phyloP scores from a whole-genome alignment of 768 basidiomycete species.

The Rhodotorula paludigena region DNA sequence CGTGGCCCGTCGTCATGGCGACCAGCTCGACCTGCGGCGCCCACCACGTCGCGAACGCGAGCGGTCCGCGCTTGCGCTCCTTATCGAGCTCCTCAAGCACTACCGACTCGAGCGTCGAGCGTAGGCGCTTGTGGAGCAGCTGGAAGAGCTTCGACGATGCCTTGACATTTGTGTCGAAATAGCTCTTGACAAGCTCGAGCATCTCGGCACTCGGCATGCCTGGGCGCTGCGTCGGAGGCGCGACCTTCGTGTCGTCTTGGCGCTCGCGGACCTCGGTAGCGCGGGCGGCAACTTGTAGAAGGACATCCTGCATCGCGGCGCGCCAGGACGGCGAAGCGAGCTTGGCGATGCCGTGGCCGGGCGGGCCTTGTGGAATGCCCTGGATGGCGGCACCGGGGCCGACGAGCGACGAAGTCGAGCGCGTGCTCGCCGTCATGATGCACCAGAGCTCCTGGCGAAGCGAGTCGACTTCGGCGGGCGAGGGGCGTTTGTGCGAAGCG shows the following conservation, averaged over 20 bases:
- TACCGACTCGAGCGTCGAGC: slow-evolving; percentile 9
- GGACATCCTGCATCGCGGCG: slow-evolving; percentile 59
- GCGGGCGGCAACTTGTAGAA: slow-evolving; percentile 69
- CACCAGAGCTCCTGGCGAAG: slow-evolving; percentile 73
- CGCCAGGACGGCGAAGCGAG: slow-evolving; percentile 51
- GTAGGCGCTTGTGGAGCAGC: slow-evolving; percentile 30
- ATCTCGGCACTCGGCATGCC: slow-evolving; percentile 12
- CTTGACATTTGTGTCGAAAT: slow-evolving; percentile 33
- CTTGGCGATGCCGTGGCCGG: slow-evolving; percentile 27
- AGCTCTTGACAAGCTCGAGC: slow-evolving; percentile 23
- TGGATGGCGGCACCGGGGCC: background rate
- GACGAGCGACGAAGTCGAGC: slow-evolving; percentile 7
- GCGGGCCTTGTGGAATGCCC: slow-evolving; percentile 21
- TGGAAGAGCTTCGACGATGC: slow-evolving; percentile 27
- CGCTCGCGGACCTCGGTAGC: slow-evolving; percentile 46
- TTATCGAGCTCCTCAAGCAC: slow-evolving; percentile 23
- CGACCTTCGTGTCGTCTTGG: slow-evolving; percentile 6
- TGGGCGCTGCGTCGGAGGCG: no score
- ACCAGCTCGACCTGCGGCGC: background rate
- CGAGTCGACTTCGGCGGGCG: slow-evolving; percentile 53
- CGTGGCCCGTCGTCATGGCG: slow-evolving; percentile 15
- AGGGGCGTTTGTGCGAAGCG: slow-evolving; percentile 37
- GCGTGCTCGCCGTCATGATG: slow-evolving; percentile 47
- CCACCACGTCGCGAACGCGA: slow-evolving; percentile 20
- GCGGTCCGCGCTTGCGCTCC: slow-evolving; percentile 2